phyloP scores from a whole-genome alignment of 2,329 filamentous ascomycete genomes.

The Ascomycota sp. region DNA sequence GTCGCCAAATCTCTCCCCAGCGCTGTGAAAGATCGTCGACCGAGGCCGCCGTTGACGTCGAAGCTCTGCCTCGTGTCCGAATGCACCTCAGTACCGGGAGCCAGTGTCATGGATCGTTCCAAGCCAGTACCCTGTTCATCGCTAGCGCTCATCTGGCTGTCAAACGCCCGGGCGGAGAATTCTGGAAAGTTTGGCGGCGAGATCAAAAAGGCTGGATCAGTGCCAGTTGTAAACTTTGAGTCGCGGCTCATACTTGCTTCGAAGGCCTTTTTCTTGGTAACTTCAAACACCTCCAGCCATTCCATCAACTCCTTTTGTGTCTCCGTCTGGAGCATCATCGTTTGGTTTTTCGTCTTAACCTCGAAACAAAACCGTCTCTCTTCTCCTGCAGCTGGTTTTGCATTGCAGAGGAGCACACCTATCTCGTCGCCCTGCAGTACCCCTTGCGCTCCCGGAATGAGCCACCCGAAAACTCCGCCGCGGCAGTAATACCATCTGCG shows the following conservation, averaged over 20 bases:
- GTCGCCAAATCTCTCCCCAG: slow-evolving; percentile 20
- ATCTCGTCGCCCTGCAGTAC: slow-evolving; percentile 95
- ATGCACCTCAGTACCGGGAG: slow-evolving; percentile 36
- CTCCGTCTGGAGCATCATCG: slow-evolving; percentile 76
- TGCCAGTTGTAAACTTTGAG: slow-evolving; percentile 22
- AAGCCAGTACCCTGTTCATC: slow-evolving; percentile 20
- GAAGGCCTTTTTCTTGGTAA: slow-evolving; percentile 80
- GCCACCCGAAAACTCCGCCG: slow-evolving; percentile 87
- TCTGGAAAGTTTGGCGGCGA: slow-evolving; percentile 74
- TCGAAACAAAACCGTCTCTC: slow-evolving; percentile 95
- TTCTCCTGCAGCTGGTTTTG: slow-evolving; percentile 76
- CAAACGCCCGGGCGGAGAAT: slow-evolving; percentile 63
- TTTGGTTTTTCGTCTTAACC: slow-evolving; percentile 91
- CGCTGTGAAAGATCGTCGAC: slow-evolving; percentile 36
- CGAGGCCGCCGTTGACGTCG: slow-evolving; percentile 36
- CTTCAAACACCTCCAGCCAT: slow-evolving; percentile 85
- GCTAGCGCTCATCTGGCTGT: slow-evolving; percentile 35
- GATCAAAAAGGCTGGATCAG: slow-evolving; percentile 75
- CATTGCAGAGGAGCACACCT: slow-evolving; percentile 81
- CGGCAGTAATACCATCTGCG: slow-evolving; percentile 91
- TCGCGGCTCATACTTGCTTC: slow-evolving; percentile 44
- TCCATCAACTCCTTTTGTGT: slow-evolving; percentile 82
- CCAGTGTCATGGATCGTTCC: slow-evolving; percentile 45
- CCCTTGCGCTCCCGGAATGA: slow-evolving; percentile 65
- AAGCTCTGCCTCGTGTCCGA: slow-evolving; percentile 45